phyloP scores from a whole-genome alignment of 2,329 filamentous ascomycete species.

The Sphaceloma murrayae region DNA sequence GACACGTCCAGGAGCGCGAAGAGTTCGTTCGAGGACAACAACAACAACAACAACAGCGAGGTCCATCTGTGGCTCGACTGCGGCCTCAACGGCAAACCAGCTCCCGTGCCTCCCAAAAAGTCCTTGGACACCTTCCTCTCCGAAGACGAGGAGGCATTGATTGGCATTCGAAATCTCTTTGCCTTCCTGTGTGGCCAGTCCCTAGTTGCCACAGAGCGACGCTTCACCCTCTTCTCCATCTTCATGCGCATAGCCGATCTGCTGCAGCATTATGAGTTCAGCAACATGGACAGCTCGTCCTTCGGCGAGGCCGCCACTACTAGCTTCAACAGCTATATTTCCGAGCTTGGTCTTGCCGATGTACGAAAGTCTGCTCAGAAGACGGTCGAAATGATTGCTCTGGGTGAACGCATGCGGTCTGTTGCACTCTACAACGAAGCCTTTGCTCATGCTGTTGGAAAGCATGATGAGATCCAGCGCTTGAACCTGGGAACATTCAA shows the following conservation, averaged over 20 bases:
- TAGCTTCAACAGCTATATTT: conserved; percentile 65
- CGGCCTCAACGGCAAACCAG: conserved; percentile 36
- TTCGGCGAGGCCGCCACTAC: conserved; percentile 52
- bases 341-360: conserved; percentile 68
- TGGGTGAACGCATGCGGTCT: conserved; percentile 79
- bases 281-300: conserved; percentile 53
- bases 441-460: conserved; percentile 83
- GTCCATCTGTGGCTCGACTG: conserved; percentile 45
- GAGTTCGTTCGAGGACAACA: conserved; percentile 37
- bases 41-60: conserved; percentile 43
- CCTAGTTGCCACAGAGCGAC: conserved; percentile 48
- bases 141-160: conserved; percentile 38
- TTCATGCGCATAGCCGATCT: conserved; percentile 52
- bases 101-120: conserved; percentile 27
- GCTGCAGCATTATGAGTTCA: conserved; percentile 49
- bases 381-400: conserved; percentile 77
- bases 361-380: conserved; percentile 75
- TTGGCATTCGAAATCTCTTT: conserved; percentile 54
- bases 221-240: conserved; percentile 48
- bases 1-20: conserved; percentile 37
- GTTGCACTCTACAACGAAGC: conserved; percentile 79
- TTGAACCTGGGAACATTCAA: conserved; percentile 60
- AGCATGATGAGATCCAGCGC: conserved; percentile 63
- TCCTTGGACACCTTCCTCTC: conserved; percentile 8
- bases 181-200: conserved; percentile 55